Evolutionary conservation across 768 basidiomycete genomes (phyloP), one percentile per base, ranked within the genome.

Genomic region (Amanita polypyramis): DNA sequence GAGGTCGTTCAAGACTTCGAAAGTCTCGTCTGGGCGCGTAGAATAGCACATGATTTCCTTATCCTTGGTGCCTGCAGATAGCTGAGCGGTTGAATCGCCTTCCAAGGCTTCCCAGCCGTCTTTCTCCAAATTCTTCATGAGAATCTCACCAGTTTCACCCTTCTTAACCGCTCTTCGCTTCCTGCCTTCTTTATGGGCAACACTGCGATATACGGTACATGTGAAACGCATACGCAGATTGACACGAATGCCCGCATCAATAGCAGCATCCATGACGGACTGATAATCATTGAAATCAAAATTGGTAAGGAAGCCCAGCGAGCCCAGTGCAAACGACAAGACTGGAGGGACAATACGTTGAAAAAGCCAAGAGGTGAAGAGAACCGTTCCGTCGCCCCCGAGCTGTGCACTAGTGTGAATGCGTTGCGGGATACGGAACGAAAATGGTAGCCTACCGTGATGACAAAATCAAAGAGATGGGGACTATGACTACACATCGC

Each of bases 191-290:
- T 85, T 86, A 11, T 79, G 77, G 20, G 79, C 74, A 36, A 96
- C 80, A 4, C 93, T 87, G 34, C 96, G 87, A 63, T 95, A 99
- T 10, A 99, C 90, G 4, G 96, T 98, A 65, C 96, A 98, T 6
- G 95, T 98, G 65, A 99, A 99, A 23, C 96, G 82, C 96, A 99
- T 99, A 42, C 96, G 85, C 11, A 99, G 73, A 62, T 99, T 99
- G 48, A 98, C 94, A 7, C 94, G 85, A 53, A 99, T 95, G 25
- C 96, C 96, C 9, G 82, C 77, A 58, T 97, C 92, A 50, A 97
- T 80, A 34, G 79, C 82, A 58, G 80, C 80, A 67, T 93, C 82
- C 79, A 99, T 80, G 51, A 94, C 85, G 7, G 79, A 63, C 60
- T 82, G 73, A 69, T 95, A 79, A 65, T 96, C 79, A 49, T 79